Percentiles rank a stretch among this genome's conserved stretches.
These are phyloP conservation scores for Ceratobasidium theobromae DNA, from an alignment of 1,284 basidiomycete genomes.

Conservation along the genomic window DNA sequence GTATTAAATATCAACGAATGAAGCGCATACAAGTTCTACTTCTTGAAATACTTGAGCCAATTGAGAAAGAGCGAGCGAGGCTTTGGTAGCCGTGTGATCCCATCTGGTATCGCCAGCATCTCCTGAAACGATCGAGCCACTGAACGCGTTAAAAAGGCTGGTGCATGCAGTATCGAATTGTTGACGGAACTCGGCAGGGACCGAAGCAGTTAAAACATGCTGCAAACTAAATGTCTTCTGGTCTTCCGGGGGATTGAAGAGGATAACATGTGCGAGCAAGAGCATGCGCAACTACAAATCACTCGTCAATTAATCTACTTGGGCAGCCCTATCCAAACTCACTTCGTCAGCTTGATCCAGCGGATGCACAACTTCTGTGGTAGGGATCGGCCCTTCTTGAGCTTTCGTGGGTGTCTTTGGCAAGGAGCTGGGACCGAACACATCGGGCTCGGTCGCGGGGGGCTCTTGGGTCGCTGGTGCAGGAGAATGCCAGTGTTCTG, in stretches of 20 bases:
- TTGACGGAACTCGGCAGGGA: background rate
- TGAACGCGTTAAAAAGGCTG: conserved; percentile 9
- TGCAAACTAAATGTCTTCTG: conserved; percentile 23
- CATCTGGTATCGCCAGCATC: background rate
- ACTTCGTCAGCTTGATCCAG: conserved; percentile 6
- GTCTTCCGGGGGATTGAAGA: conserved; percentile 10
- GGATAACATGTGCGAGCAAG: conserved; percentile 11
- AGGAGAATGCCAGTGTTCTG: conserved; percentile 1
- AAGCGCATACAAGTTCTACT: background rate
- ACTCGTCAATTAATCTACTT: background rate
- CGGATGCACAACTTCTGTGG: background rate
- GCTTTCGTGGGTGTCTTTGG: conserved; percentile 8
- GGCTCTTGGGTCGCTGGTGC: conserved; percentile 12
- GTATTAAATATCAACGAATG: background rate
- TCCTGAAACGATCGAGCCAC: background rate
- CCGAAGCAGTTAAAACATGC: background rate
- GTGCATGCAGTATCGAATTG: conserved; percentile 9
- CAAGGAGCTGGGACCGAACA: background rate
- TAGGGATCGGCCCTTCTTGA: background rate
- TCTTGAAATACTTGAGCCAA: conserved; percentile 16
- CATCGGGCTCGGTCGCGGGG: background rate
- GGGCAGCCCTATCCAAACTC: background rate
- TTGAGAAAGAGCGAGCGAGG: conserved; percentile 7
- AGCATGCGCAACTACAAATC: conserved; percentile 13
- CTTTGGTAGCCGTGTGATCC: conserved; percentile 4